A percentile compares a stretch with the other conserved stretches of the same genome.
These are phyloP conservation scores for Suillus sp. DNA, from an alignment of 768 basidiomycete species.

Conservation along the genomic window DNA sequence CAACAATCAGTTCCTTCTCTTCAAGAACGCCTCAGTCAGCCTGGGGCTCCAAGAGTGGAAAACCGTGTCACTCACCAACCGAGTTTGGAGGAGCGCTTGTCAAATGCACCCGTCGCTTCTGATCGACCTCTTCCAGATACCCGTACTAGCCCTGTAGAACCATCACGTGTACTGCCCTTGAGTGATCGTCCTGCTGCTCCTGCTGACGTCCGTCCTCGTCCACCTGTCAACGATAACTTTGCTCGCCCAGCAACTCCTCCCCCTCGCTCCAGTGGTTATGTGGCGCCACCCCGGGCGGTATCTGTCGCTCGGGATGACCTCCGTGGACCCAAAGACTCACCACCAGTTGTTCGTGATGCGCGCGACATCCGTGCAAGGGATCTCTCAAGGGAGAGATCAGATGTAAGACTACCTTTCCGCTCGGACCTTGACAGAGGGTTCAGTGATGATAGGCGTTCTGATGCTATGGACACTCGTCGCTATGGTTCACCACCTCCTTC, in stretches of 20 bases:
- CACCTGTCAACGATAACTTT: conserved; percentile 18
- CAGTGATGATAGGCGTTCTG: conserved; percentile 39
- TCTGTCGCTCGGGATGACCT: conserved; percentile 39
- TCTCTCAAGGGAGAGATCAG: conserved; percentile 40
- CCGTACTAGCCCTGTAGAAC: conserved; percentile 19
- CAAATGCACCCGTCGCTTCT: conserved; percentile 31
- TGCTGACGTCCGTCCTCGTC: conserved; percentile 22
- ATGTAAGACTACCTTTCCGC: conserved; percentile 35
- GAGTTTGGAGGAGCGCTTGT: conserved; percentile 45
- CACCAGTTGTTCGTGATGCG: conserved; percentile 19
- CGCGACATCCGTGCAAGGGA: conserved; percentile 37
- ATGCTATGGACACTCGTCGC: conserved; percentile 36
- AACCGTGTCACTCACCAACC: conserved; percentile 28
- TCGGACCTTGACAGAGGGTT: conserved; percentile 41
- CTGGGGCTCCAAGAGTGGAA: conserved; percentile 27
- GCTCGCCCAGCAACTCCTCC: conserved; percentile 23
- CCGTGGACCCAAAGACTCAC: conserved; percentile 30
- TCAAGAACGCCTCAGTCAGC: conserved; percentile 42
- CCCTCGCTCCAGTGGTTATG: conserved; percentile 17
- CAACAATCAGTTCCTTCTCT: conserved; percentile 36
- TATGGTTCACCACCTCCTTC: conserved; percentile 36
- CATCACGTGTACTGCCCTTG: conserved; percentile 11
- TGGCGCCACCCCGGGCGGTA: conserved; percentile 18
- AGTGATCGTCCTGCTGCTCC: conserved; percentile 20
- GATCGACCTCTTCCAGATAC: conserved; percentile 24